These are phyloP conservation scores for Fusarium penzigii DNA, from an alignment of 2,329 filamentous ascomycete species.

Conservation along the genomic window DNA sequence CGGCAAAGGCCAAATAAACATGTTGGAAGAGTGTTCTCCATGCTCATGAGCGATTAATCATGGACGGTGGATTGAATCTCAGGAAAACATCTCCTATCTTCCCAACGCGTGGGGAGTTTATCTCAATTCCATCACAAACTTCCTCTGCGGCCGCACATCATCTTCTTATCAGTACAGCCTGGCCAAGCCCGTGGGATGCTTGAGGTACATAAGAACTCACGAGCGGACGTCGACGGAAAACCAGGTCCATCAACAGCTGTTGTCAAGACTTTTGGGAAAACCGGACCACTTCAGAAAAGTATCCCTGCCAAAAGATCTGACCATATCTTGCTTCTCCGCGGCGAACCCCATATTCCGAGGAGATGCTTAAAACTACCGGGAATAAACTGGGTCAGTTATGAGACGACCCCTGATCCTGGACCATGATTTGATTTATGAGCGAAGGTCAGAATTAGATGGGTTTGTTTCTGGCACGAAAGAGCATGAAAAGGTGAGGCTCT, in stretches of 20 bases:
- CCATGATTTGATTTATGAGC: background rate
- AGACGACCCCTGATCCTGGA: background rate
- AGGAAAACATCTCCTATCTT: no score
- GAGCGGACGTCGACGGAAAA: no score
- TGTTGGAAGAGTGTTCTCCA: no score
- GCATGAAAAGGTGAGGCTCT: no score
- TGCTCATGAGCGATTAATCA: no score
- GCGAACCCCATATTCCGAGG: background rate
- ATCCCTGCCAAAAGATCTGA: background rate
- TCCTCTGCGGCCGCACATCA: background rate
- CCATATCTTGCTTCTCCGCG: background rate
- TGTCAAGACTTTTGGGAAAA: background rate
- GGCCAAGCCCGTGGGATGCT: background rate
- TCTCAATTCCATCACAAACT: background rate
- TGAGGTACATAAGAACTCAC: no score
- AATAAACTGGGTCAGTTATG: background rate
- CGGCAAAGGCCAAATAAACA: no score
- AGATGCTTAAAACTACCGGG: background rate
- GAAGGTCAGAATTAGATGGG: background rate
- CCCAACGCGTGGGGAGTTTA: background rate
- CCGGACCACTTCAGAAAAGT: background rate
- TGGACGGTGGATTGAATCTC: no score
- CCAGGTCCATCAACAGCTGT: background rate
- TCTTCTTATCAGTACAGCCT: background rate
- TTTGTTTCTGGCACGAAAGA: background rate